These are phyloP conservation scores for Cucurbita argyrosperma DNA, from an alignment of 306 rosid species.

Conservation along the genomic window DNA sequence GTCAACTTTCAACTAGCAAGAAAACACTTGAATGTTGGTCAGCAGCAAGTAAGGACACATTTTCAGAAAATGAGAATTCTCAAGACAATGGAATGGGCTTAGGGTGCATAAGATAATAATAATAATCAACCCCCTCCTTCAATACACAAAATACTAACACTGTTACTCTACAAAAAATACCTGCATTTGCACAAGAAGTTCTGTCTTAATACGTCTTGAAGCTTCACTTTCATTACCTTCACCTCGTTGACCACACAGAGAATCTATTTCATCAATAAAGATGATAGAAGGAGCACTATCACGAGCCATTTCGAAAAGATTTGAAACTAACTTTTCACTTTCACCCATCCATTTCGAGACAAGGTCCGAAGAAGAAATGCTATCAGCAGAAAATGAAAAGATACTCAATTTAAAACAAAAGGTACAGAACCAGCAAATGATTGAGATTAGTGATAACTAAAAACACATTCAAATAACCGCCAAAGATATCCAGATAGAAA, in stretches of 20 bases:
- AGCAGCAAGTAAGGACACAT: background rate
- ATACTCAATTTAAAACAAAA: background rate
- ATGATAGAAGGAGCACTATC: constrained; percentile 98
- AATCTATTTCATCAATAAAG: constrained; percentile 95
- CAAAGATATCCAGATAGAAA: background rate
- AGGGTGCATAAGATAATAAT: background rate
- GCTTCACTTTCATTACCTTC: constrained; percentile 99
- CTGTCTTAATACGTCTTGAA: constrained; percentile 95
- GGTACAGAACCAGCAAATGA: background rate
- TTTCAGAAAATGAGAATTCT: background rate
- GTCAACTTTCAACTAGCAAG: background rate
- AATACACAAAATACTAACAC: background rate
- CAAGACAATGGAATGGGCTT: background rate
- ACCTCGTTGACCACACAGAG: constrained; percentile 90
- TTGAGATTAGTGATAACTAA: background rate
- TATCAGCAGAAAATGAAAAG: constrained; percentile 12
- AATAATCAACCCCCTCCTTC: background rate
- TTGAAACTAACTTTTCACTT: constrained; percentile 96
- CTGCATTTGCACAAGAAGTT: constrained; percentile 99
- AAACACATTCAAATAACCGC: background rate
- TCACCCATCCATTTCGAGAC: constrained; percentile 99
- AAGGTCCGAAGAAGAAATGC: constrained; percentile 92
- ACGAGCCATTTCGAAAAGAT: constrained; percentile 98
- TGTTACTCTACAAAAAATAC: constrained; percentile 20
- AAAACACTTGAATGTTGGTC: background rate